phyloP scores from a whole-genome alignment of 164 flowering plant species.

The Litsea cubeba region DNA sequence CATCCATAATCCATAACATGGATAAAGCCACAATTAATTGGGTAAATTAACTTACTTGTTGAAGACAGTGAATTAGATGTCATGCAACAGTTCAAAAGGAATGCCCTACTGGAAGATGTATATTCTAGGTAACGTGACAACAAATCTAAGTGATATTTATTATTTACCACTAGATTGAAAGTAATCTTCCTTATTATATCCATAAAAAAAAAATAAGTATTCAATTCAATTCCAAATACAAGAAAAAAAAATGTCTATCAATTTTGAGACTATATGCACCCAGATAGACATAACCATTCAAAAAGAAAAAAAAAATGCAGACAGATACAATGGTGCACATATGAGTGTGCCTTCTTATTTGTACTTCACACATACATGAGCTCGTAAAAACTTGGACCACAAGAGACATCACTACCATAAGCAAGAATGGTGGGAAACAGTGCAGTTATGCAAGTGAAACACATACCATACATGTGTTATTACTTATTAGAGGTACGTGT shows the following conservation, averaged over 20 bases:
- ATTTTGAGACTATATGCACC: background rate
- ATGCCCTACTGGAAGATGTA: no score
- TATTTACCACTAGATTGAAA: no score
- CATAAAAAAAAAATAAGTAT: no score
- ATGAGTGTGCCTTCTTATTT: no score
- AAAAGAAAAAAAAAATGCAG: no score
- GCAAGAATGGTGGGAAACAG: background rate
- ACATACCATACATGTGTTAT: background rate
- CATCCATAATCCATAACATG: no score
- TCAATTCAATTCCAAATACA: background rate
- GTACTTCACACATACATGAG: background rate
- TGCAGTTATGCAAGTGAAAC: background rate
- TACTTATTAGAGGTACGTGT: background rate
- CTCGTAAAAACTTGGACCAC: background rate
- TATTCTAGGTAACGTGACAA: background rate
- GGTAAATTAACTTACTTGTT: no score
- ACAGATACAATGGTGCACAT: no score
- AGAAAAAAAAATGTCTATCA: background rate
- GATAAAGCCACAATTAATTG: no score
- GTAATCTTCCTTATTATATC: no score
- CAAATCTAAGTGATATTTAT: background rate
- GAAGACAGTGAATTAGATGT: no score
- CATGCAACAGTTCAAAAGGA: no score
- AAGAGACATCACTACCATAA: background rate
- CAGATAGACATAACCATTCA: background rate